phyloP scores from a whole-genome alignment of 2,329 filamentous ascomycete species.

The Aspergillus ruber region DNA sequence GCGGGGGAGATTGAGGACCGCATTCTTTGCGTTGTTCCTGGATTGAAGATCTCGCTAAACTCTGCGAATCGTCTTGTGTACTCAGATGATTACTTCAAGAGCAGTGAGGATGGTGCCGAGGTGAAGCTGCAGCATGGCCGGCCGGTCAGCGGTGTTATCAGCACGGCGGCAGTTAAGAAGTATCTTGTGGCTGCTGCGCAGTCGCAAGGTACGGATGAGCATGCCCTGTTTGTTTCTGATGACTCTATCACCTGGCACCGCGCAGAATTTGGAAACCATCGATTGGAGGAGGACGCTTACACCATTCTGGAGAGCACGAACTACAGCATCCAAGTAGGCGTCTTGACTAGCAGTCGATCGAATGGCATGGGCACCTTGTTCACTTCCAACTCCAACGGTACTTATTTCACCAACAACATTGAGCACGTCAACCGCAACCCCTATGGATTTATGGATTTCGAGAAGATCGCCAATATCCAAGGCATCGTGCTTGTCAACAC shows the following conservation, averaged over 20 bases:
- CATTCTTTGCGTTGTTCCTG: conserved; percentile 72
- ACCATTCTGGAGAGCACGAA: conserved; percentile 94
- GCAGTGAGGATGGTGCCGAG: conserved; percentile 54
- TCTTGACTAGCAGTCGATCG: conserved; percentile 60
- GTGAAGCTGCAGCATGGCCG: conserved; percentile 68
- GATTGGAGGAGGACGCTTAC: conserved; percentile 77
- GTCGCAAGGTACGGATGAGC: conserved; percentile 74
- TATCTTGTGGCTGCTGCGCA: conserved; percentile 79
- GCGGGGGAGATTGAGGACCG: conserved; percentile 61
- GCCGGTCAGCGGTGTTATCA: conserved; percentile 71
- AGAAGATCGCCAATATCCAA: conserved; percentile 86
- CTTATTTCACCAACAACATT: conserved; percentile 86
- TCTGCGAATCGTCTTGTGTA: conserved; percentile 72
- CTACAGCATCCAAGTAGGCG: conserved; percentile 95
- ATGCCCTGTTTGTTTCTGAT: conserved; percentile 82
- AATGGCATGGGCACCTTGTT: conserved; percentile 80
- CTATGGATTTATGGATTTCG: conserved; percentile 80
- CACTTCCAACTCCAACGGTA: conserved; percentile 95
- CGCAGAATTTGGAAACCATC: conserved; percentile 81
- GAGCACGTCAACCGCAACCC: conserved; percentile 84
- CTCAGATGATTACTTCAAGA: conserved; percentile 75
- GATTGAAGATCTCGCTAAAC: conserved; percentile 62
- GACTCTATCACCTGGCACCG: conserved; percentile 84
- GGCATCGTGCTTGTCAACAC: conserved; percentile 86
- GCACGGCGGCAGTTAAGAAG: conserved; percentile 75